Evolutionary conservation across 2,329 filamentous ascomycete genomes (phyloP).

Genomic region (Hypoxylon sp.): DNA sequence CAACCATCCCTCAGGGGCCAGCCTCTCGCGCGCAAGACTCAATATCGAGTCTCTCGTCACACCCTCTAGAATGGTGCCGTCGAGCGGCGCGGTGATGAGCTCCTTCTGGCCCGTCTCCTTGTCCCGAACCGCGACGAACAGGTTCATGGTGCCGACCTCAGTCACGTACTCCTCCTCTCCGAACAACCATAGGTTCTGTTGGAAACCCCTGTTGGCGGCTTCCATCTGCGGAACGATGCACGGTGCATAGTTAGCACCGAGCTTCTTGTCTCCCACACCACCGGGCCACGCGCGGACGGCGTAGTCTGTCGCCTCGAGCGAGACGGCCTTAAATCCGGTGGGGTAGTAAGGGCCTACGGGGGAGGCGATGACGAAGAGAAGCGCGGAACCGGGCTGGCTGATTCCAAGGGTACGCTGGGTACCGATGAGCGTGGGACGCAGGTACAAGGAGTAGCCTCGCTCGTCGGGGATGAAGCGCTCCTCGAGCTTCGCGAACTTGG

Average conservation of each 20-base stretch:
- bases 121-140: conserved; percentile 87
- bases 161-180: conserved; percentile 95
- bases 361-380: conserved; percentile 94
- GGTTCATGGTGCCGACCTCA: conserved; percentile 98
- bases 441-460: conserved; percentile 92
- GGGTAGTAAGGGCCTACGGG: conserved; percentile 98
- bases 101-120: conserved; percentile 90
- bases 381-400: conserved; percentile 86
- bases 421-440: conserved; percentile 96
- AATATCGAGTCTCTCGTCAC: conserved; percentile 93
- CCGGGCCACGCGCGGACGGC: conserved; percentile 97
- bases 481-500: conserved; percentile 81
- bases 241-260: conserved; percentile 98
- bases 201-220: conserved; percentile 89
- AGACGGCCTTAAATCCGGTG: conserved; percentile 97
- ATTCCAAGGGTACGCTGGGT: conserved; percentile 95
- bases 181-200: conserved; percentile 98
- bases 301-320: conserved; percentile 94
- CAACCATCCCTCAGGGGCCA: conserved; percentile 87
- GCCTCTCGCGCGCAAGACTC: conserved; percentile 81
- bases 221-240: conserved; percentile 97
- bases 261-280: conserved; percentile 97
- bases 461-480: conserved; percentile 87
- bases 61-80: conserved; percentile 95
- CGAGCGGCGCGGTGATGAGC: conserved; percentile 91